Evolutionary conservation across 1,284 basidiomycete species (phyloP).

Genomic region (Fomitopsis betulina): DNA sequence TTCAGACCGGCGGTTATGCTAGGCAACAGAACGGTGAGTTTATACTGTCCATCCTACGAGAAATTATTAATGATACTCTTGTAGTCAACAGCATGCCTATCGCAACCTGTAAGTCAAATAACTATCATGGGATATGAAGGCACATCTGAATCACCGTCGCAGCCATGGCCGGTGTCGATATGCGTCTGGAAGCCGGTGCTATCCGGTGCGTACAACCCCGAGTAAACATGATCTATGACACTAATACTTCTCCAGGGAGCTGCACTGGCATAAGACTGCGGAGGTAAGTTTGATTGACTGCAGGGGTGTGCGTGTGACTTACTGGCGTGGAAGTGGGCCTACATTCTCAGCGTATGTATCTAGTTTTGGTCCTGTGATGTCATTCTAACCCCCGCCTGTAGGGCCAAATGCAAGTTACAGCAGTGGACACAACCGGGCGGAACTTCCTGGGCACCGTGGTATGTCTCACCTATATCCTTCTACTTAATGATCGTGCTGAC

Average conservation of each 20-base stretch:
- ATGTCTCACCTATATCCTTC: not conserved
- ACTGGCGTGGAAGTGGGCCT: slow-evolving; percentile 48
- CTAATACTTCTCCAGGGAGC: slow-evolving; percentile 39
- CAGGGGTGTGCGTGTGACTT: not conserved
- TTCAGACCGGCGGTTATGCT: slow-evolving; percentile 72
- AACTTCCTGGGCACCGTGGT: slow-evolving; percentile 56
- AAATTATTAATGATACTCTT: slow-evolving; percentile 2
- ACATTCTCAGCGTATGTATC: slow-evolving; percentile 46
- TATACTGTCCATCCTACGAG: not conserved
- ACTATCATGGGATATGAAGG: not conserved
- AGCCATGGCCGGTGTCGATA: slow-evolving; percentile 66
- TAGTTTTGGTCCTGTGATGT: not conserved
- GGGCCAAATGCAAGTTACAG: slow-evolving; percentile 60
- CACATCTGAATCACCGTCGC: not conserved
- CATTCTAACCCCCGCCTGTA: slow-evolving; percentile 19
- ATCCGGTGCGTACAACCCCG: slow-evolving; percentile 40
- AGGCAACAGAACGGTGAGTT: slow-evolving; percentile 55
- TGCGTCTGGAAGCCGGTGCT: slow-evolving; percentile 62
- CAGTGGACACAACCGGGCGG: slow-evolving; percentile 55
- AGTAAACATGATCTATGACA: not conserved
- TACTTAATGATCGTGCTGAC: slow-evolving; percentile 7
- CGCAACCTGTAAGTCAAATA: slow-evolving; percentile 40
- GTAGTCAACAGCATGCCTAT: slow-evolving; percentile 55
- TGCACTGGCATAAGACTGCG: slow-evolving; percentile 69
- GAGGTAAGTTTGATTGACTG: slow-evolving; percentile 39